A percentile compares a stretch with the other conserved stretches of the same genome.
Evolutionary conservation across 2,329 filamentous ascomycete species (phyloP).

Genomic region (Coniochaeta prunicola): DNA sequence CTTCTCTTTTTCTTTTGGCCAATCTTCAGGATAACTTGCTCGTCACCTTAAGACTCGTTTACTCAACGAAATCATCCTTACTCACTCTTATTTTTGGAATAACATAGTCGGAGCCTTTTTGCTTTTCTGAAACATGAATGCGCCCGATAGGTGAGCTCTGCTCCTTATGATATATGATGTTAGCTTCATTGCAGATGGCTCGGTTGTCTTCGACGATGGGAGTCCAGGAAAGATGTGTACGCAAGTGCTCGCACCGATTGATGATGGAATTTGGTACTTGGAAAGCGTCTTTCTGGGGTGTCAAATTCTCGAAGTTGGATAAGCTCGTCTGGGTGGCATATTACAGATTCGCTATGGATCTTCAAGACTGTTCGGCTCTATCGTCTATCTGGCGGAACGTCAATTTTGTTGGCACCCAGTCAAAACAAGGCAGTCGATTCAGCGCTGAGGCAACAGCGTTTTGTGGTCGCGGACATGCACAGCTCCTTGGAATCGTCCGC

Average conservation of each 20-base stretch:
- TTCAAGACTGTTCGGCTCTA: background rate
- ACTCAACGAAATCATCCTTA: background rate
- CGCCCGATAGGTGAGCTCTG: constrained; percentile 43
- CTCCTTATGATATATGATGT: background rate
- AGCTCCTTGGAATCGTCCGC: background rate
- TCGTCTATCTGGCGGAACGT: background rate
- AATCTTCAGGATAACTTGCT: background rate
- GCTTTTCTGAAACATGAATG: constrained; percentile 38
- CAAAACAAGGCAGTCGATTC: background rate
- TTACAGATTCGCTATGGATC: background rate
- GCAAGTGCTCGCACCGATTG: background rate
- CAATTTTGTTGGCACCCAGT: background rate
- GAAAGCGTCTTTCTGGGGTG: background rate
- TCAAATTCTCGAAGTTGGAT: background rate
- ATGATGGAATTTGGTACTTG: background rate
- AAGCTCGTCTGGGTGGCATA: background rate
- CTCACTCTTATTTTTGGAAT: background rate
- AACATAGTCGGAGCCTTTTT: background rate
- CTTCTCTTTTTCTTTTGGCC: background rate
- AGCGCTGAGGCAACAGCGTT: constrained; percentile 5
- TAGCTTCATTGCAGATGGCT: background rate
- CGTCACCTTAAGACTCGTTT: background rate
- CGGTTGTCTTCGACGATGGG: background rate
- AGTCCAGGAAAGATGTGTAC: background rate
- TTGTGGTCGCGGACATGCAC: background rate